Base-by-base conservation (phyloP, 495 filamentous ascomycete genomes). In the Neurospora sp. region DNA sequence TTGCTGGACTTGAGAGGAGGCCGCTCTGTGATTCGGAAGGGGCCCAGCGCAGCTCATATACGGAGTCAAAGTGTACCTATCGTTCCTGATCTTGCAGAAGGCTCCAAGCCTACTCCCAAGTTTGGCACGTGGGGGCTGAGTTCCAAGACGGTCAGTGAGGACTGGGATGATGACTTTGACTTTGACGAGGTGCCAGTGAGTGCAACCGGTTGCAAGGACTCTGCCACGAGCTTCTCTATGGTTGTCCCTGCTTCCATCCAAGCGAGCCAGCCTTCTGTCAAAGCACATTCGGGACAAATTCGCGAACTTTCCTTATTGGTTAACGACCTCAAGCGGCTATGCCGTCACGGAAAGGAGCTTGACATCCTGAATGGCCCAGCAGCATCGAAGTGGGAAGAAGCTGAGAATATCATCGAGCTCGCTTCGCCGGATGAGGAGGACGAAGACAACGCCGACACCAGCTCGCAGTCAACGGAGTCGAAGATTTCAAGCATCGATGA, bases 61-160 rank as follows among this genome's bases (percentile, higher is more conserved):
- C 90, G 96, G 68, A 98, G 96, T 77, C 94, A 97, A 77, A 99
- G 96, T 80, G 94, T 99, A n/a, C 96, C 96, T 0, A 88, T 96
- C 17, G 89, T 92, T 3, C 89, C 89, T 45, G 93, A 96, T 73
- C 81, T 12, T 65, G 71, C 83, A 5, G 81, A 87, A 82, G 79
- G 82, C 81, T 79, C 86, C 85, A 87, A 84, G 81, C 83, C 80
- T 70, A 88, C 89, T 22, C 89, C 90, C 31, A 97, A 96, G 75
- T 96, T 94, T 76, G 93, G 94, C 61, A 94, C 94, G 1, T 97
- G 94, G 93, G 92, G 92, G 2, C 80, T 95, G 68, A 91, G 93
- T 8, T 90, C 89, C 73, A 97, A 97, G 78, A 93, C 87, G 20
- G 90, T 88, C 27, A 94, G 90, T 74, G 92, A 95, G 78, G 92